Evolutionary conservation across 805 yeast genomes (phyloP).

Genomic region (Metschnikowia similis): DNA sequence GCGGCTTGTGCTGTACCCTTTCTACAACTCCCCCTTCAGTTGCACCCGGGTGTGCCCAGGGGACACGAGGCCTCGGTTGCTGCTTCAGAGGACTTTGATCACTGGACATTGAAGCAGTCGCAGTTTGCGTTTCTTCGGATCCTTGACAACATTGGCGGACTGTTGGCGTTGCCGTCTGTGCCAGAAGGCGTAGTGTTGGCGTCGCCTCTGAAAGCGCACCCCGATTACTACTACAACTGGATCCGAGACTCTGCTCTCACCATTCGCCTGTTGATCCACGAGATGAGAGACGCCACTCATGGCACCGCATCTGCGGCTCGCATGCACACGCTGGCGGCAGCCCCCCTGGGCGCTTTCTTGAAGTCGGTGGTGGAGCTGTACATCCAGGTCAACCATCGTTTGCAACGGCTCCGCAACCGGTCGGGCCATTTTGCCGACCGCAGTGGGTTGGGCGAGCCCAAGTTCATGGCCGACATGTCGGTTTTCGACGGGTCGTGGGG

Average conservation of each 20-base stretch:
- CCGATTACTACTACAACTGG: constrained; percentile 91
- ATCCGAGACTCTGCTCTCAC: constrained; percentile 85
- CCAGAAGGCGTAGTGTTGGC: constrained; percentile 76
- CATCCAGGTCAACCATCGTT: constrained; percentile 48
- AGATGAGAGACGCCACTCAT: constrained; percentile 39
- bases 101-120: constrained; percentile 47
- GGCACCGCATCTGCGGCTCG: not conserved
- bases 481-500: constrained; percentile 78
- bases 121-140: constrained; percentile 43
- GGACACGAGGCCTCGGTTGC: not conserved
- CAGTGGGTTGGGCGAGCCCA: constrained; percentile 84
- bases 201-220: constrained; percentile 65
- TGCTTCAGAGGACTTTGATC: constrained; percentile 4
- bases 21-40: not conserved
- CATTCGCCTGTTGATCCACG: constrained; percentile 56
- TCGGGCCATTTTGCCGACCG: constrained; percentile 58
- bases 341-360: not conserved
- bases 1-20: not conserved
- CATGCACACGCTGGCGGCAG: too few species aligned
- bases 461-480: constrained; percentile 63
- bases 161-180: constrained; percentile 31
- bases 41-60: not conserved
- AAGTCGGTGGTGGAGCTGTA: constrained; percentile 50
- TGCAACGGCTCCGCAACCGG: constrained; percentile 67
- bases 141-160: constrained; percentile 54